Percentiles rank a stretch among this genome's conserved stretches.
phyloP scores from a whole-genome alignment of 2,329 filamentous ascomycete genomes.

The Lithohypha guttulata region DNA sequence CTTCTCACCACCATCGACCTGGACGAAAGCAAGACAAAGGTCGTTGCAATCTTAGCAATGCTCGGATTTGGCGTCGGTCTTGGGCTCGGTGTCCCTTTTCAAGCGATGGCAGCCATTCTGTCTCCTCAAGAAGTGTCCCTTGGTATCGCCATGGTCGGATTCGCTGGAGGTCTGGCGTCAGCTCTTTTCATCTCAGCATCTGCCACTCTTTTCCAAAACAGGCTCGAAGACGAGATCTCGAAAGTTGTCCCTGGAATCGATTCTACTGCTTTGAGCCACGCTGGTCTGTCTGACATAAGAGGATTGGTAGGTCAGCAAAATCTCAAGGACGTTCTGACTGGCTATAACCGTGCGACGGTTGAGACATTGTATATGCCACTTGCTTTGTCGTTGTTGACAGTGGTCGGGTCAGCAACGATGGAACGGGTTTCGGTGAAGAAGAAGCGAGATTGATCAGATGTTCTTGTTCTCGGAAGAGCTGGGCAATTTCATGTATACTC shows the following conservation, averaged over 20 bases:
- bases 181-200: slow-evolving; percentile 12
- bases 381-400: slow-evolving; percentile 11
- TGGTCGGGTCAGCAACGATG: slow-evolving; percentile 10
- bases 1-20: slow-evolving; percentile 18
- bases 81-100: slow-evolving; percentile 16
- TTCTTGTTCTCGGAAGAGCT: too few species aligned
- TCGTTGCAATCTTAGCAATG: slow-evolving; percentile 24
- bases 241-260: slow-evolving; percentile 9
- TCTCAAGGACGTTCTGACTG: slow-evolving; percentile 11
- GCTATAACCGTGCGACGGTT: slow-evolving; percentile 12
- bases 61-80: slow-evolving; percentile 24
- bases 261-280: slow-evolving; percentile 8
- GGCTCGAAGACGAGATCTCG: slow-evolving; percentile 10
- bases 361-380: slow-evolving; percentile 15
- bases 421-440: slow-evolving; percentile 14
- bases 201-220: slow-evolving; percentile 13
- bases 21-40: slow-evolving; percentile 12
- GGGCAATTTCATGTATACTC: too few species aligned
- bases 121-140: slow-evolving; percentile 19
- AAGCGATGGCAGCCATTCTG: slow-evolving; percentile 21
- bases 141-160: slow-evolving; percentile 25
- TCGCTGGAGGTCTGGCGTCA: slow-evolving; percentile 17
- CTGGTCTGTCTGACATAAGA: slow-evolving; percentile 13
- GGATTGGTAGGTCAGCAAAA: slow-evolving; percentile 8
- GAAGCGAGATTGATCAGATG: slow-evolving; percentile 6